These are phyloP conservation scores for Xylariales sp. DNA, from an alignment of 2,329 filamentous ascomycete species.

Conservation along the genomic window DNA sequence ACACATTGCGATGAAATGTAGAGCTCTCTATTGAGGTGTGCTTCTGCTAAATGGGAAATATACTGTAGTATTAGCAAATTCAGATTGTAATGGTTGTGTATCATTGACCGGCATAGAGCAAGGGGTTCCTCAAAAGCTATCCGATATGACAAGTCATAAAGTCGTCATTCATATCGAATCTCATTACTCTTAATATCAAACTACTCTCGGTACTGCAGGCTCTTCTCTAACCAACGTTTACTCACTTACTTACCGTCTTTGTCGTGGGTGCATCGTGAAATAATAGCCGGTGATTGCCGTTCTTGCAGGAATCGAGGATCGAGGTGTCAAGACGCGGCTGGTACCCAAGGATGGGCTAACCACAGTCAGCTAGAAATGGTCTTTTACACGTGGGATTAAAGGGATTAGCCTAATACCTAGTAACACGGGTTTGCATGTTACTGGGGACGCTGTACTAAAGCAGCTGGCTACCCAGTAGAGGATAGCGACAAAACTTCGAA, in stretches of 20 bases:
- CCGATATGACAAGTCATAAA: too few relatives aligned
- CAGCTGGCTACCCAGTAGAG: neutral
- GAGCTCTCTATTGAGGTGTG: too few relatives aligned
- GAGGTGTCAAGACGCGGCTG: neutral
- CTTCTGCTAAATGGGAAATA: too few relatives aligned
- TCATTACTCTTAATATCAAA: neutral
- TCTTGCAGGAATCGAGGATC: neutral
- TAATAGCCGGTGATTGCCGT: neutral
- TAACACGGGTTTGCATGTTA: neutral
- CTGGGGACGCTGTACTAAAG: neutral
- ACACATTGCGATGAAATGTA: too few relatives aligned
- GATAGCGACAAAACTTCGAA: neutral
- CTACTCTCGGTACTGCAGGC: too few relatives aligned
- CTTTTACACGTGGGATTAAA: neutral
- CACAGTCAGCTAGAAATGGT: neutral
- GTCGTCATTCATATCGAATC: too few relatives aligned
- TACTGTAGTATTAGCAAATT: too few relatives aligned
- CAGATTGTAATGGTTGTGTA: too few relatives aligned
- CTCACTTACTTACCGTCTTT: too few relatives aligned
- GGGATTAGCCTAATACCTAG: conserved; percentile 1
- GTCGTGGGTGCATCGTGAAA: neutral
- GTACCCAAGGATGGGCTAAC: neutral
- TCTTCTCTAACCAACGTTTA: neutral
- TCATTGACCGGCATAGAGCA: too few relatives aligned
- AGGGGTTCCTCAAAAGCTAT: too few relatives aligned